These are phyloP conservation scores for Tetrapyrgos nigripes DNA, from an alignment of 1,284 basidiomycete species.

Conservation along the genomic window DNA sequence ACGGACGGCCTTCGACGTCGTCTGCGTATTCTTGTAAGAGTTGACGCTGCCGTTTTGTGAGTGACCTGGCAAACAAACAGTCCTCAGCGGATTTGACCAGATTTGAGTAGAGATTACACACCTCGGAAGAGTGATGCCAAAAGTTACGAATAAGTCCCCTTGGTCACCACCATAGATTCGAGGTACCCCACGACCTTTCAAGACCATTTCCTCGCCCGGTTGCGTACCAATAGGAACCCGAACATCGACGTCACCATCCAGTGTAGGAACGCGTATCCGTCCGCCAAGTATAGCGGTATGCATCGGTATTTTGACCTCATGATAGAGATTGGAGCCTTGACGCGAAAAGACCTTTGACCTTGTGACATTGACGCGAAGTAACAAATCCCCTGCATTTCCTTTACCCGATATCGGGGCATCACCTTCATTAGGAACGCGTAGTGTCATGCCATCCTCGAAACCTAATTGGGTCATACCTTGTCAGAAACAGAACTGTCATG, in stretches of 20 bases:
- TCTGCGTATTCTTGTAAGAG: conserved; percentile 93
- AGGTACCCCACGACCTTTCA: conserved; percentile 89
- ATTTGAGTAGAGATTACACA: conserved; percentile 44
- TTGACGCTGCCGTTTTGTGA: conserved; percentile 85
- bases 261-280: conserved; percentile 90
- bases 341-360: conserved; percentile 88
- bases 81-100: conserved; percentile 21
- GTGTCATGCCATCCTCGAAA: conserved; percentile 96
- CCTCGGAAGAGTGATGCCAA: conserved; percentile 91
- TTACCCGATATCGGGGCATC: conserved; percentile 86
- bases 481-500: conserved; percentile 19
- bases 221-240: conserved; percentile 94
- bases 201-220: conserved; percentile 95
- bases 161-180: conserved; percentile 70
- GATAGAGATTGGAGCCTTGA: conserved; percentile 93
- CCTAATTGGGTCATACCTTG: conserved; percentile 51
- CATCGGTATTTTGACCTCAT: conserved; percentile 91
- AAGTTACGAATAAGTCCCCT: conserved; percentile 93
- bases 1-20: conserved; percentile 79
- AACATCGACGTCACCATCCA: conserved; percentile 97
- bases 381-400: conserved; percentile 85
- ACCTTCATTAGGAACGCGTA: conserved; percentile 85
- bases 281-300: conserved; percentile 94
- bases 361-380: conserved; percentile 87
- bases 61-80: conserved; percentile 64